These are phyloP conservation scores for Penicillium sp. DNA, from an alignment of 2,329 filamentous ascomycete species.

Conservation along the genomic window DNA sequence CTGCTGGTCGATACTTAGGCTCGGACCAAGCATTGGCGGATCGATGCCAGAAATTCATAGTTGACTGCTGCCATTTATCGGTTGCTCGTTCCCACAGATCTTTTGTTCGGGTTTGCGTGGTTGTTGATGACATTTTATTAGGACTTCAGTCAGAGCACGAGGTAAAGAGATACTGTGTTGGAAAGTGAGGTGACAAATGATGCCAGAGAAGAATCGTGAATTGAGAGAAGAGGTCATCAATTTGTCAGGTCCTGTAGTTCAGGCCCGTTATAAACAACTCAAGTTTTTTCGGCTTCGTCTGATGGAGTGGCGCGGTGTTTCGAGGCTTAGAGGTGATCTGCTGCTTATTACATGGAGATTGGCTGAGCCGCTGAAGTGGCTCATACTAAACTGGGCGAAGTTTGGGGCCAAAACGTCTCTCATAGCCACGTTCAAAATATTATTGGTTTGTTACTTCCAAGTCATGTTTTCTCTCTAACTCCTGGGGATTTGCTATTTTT, in stretches of 20 bases:
- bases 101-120: background rate
- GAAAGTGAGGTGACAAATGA: background rate
- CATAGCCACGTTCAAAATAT: background rate
- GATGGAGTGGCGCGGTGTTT: background rate
- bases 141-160: background rate
- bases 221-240: background rate
- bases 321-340: slow-evolving; percentile 1
- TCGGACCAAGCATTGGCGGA: slow-evolving; percentile 1
- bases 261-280: background rate
- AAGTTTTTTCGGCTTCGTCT: background rate
- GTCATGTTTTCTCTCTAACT: background rate
- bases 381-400: background rate
- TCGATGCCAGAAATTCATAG: slow-evolving; percentile 7
- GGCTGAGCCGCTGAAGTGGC: background rate
- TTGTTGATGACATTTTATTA: background rate
- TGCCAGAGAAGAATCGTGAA: background rate
- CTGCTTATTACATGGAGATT: background rate
- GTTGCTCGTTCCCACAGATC: slow-evolving; percentile 6
- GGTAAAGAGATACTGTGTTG: background rate
- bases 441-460: slow-evolving; percentile 2
- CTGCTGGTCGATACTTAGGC: slow-evolving; percentile 11
- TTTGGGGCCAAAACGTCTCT: slow-evolving; percentile 3
- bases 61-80: slow-evolving; percentile 15
- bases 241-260: too few relatives aligned
- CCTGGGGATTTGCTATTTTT: slow-evolving; percentile 3